Evolutionary conservation across 2,329 filamentous ascomycete genomes (phyloP), one percentile per base, ranked within the genome.

Genomic region (Sclerotinia sclerotiorum): DNA sequence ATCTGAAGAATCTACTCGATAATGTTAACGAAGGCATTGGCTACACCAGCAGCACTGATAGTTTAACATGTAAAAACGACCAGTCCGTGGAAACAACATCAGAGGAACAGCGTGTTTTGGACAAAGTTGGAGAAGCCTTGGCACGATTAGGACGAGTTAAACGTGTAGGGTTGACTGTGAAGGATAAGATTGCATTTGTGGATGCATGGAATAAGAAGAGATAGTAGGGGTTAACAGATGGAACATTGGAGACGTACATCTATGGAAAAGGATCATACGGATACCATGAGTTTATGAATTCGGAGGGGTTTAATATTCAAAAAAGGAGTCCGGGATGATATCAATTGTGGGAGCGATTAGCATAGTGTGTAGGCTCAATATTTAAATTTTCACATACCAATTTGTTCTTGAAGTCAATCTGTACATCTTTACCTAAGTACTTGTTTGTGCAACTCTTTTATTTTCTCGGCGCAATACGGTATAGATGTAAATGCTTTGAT

Each of bases 111-210:
- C 84, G 83, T 51, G 82, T 94, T 17, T 80, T 98, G 55, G 92
- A 97, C 75, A 85, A 86, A 48, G 87, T 99, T 21, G 92, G 87
- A 1, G 95, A 98, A 74, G 89, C 93, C 15, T 82, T 99, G 68
- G 93, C 95, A n/a, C 82, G 94, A 65, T 79, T 99, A 65, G 92
- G 94, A 1, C 84, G 95, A 70, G 94, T 95, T 51, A 97, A 96
- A 82, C 85, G 94, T 68, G 93, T 99, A 1, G 93, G 91, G 0
- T 79, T 99, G 72, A 93, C 92, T 0, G 84, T 97, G 67, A 82
- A 85, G 74, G 93, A 98, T 70, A 99, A 99, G 83, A 82, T 84
- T 32, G 87, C 88, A 7, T 99, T 99, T 79, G 84, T 97, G 39
- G 84, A 89, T 67, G 88, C 89, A 42, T 94, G 88, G 88, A 82